These are phyloP conservation scores for Daldinia sp. DNA, from an alignment of 2,329 filamentous ascomycete genomes.

Conservation along the genomic window DNA sequence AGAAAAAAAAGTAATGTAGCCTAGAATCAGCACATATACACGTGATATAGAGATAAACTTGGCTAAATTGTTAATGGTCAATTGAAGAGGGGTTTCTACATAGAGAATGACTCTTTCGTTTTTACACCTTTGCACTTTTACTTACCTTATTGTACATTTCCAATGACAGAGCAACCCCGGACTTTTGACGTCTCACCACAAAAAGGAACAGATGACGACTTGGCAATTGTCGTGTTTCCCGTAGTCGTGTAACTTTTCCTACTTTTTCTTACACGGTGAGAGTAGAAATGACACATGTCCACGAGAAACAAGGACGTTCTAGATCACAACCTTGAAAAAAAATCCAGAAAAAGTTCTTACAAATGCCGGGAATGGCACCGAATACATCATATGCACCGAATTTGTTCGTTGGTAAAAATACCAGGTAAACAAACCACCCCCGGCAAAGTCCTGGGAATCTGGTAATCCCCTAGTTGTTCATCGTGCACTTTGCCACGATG, in stretches of 20 bases:
- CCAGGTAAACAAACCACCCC: neutral
- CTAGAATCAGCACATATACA: conserved; percentile 3
- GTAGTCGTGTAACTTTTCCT: conserved; percentile 5
- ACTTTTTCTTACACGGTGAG: neutral
- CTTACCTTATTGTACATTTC: neutral
- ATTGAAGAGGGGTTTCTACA: neutral
- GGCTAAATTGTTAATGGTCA: conserved; percentile 2
- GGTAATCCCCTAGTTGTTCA: conserved; percentile 4
- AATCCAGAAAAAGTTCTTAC: neutral
- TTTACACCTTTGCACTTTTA: conserved; percentile 18
- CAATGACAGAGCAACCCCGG: neutral
- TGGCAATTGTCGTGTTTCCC: conserved; percentile 13
- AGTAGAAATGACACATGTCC: conserved; percentile 4
- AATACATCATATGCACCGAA: too few species aligned
- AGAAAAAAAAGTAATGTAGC: neutral
- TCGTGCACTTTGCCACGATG: conserved; percentile 19
- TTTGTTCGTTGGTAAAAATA: too few species aligned
- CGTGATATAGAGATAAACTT: conserved; percentile 5
- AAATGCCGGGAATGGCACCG: too few species aligned
- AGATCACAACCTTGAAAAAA: conserved; percentile 10
- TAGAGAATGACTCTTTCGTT: conserved; percentile 16
- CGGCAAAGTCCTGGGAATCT: too few species aligned
- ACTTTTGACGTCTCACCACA: neutral
- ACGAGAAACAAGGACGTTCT: conserved; percentile 19
- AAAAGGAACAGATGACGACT: neutral